These are phyloP conservation scores for Calocybe cyanea DNA, from an alignment of 768 basidiomycete genomes.

Conservation along the genomic window DNA sequence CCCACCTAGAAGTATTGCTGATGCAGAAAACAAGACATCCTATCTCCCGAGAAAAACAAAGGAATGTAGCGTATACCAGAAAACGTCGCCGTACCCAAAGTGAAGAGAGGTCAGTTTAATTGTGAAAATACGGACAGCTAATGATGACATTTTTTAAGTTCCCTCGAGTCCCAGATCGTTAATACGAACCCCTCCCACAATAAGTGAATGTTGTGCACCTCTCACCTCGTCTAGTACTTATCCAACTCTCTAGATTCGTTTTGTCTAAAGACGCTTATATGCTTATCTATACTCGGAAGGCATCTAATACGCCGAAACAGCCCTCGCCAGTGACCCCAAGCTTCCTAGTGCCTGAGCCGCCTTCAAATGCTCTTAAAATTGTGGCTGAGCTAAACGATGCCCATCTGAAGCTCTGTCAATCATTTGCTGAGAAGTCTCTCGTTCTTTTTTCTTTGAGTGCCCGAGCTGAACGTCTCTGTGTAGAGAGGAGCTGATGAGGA, in stretches of 20 bases:
- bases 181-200: too few species aligned
- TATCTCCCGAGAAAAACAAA: constrained; percentile 29
- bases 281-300: constrained; percentile 77
- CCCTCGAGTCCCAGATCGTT: too few species aligned
- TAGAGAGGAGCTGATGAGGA: constrained; percentile 42
- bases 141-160: not conserved
- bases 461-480: not conserved
- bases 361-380: constrained; percentile 48
- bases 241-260: constrained; percentile 37
- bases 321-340: not conserved
- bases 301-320: not conserved
- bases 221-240: not conserved
- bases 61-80: constrained; percentile 35
- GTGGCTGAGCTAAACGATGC: constrained; percentile 51
- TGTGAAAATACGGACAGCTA: not conserved
- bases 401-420: constrained; percentile 52
- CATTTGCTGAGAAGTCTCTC: constrained; percentile 42
- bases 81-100: constrained; percentile 56
- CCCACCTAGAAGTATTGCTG: constrained; percentile 2
- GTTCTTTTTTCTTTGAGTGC: not conserved
- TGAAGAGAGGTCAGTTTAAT: constrained; percentile 31
- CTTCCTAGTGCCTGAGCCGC: constrained; percentile 33
- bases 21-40: constrained; percentile 16
- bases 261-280: constrained; percentile 91
- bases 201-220: too few species aligned